A percentile compares a stretch with the other conserved stretches of the same genome.
phyloP scores from a whole-genome alignment of 2,329 filamentous ascomycete species.

The Mollisiaceae sp. region DNA sequence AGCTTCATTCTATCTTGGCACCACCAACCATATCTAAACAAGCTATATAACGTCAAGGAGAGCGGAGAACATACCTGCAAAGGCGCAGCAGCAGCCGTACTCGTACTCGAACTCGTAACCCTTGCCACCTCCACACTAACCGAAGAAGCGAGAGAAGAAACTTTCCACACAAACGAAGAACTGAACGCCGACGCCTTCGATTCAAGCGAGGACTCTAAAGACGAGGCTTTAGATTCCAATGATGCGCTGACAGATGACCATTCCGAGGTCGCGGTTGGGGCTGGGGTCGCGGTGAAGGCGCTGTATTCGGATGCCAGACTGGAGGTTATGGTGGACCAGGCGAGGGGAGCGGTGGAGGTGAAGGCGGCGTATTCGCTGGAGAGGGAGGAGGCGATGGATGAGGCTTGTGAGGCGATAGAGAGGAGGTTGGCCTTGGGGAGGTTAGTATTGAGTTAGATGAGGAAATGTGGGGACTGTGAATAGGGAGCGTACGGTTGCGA shows the following conservation, averaged over 20 bases:
- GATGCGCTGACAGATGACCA: neutral
- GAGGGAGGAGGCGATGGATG: neutral
- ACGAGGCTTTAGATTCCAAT: neutral
- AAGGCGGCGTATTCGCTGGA: constrained; percentile 6
- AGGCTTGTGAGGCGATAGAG: neutral
- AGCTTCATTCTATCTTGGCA: neutral
- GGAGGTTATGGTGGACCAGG: neutral
- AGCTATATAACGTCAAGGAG: no score
- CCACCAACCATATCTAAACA: no score
- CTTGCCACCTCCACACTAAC: neutral
- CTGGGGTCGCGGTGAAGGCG: neutral
- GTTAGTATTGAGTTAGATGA: neutral
- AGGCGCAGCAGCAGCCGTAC: neutral
- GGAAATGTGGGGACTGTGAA: neutral
- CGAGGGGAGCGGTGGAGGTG: neutral
- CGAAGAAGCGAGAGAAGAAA: neutral
- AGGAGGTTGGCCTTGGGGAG: neutral
- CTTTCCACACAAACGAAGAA: neutral
- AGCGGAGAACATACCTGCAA: neutral
- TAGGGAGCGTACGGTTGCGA: neutral
- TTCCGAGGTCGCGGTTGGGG: neutral
- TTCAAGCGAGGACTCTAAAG: neutral
- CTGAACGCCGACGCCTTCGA: neutral
- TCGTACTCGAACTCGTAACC: neutral
- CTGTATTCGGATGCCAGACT: neutral